Evolutionary conservation across 192 early-diverging fungal genomes (phyloP).

Genomic region (Linnemannia hyalina): DNA sequence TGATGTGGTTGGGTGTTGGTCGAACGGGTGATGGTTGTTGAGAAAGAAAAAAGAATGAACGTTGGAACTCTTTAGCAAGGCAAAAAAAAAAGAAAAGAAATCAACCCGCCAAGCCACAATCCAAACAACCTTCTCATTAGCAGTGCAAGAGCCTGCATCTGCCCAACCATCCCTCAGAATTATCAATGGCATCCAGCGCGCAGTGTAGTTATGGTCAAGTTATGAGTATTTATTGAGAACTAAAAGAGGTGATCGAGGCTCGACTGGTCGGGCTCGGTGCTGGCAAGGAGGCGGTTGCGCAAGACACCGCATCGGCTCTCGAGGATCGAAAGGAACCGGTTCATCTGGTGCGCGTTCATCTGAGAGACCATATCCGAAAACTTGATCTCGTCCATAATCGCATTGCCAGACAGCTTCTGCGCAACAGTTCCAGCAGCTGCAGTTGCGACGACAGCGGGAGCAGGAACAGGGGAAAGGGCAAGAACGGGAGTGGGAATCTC

Average conservation of each 20-base stretch:
- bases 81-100: conserved; percentile 14
- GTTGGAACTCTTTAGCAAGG: not conserved
- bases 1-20: not conserved
- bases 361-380: conserved; percentile 57
- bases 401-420: conserved; percentile 31
- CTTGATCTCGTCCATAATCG: conserved; percentile 59
- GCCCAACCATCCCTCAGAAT: too few species aligned
- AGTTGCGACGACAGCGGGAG: not conserved
- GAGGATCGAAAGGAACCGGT: conserved; percentile 65
- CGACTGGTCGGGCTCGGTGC: conserved; percentile 34
- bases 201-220: too few species aligned
- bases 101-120: conserved; percentile 2
- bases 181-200: too few species aligned
- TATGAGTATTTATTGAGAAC: not conserved
- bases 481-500: not conserved
- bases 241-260: conserved; percentile 40
- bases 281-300: conserved; percentile 36
- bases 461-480: not conserved
- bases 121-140: not conserved
- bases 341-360: conserved; percentile 67
- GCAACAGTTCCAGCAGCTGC: not conserved
- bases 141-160: too few species aligned
- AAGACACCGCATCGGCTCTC: conserved; percentile 67
- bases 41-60: not conserved
- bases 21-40: not conserved